A percentile compares a stretch with the other conserved stretches of the same genome.
phyloP scores from a whole-genome alignment of 2,329 filamentous ascomycete species.

The Cladorrhinum sp. region DNA sequence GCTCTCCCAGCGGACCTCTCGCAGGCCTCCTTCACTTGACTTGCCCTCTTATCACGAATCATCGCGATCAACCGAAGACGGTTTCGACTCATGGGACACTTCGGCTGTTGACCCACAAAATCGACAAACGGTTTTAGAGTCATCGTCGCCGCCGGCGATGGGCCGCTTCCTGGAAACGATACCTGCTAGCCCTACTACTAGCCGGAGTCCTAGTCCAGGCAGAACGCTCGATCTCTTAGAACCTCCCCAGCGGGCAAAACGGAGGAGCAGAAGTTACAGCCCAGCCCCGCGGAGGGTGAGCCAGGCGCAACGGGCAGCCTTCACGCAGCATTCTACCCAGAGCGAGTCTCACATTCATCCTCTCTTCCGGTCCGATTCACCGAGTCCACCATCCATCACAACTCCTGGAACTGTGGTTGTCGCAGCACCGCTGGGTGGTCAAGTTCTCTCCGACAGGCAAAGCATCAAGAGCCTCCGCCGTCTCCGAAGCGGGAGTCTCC shows the following conservation, averaged over 20 bases:
- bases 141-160: constrained; percentile 42
- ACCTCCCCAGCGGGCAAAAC: constrained; percentile 40
- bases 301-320: constrained; percentile 30
- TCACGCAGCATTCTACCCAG: constrained; percentile 37
- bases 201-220: constrained; percentile 63
- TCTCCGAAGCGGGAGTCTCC: constrained; percentile 55
- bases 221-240: constrained; percentile 54
- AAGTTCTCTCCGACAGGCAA: constrained; percentile 55
- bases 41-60: constrained; percentile 37
- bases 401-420: constrained; percentile 69
- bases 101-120: constrained; percentile 62
- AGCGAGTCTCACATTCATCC: constrained; percentile 73
- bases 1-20: constrained; percentile 41
- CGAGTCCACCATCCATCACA: constrained; percentile 60
- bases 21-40: constrained; percentile 48
- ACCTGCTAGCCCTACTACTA: constrained; percentile 61
- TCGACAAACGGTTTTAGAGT: constrained; percentile 54
- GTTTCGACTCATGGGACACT: constrained; percentile 74
- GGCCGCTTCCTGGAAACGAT: constrained; percentile 66
- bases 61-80: constrained; percentile 49
- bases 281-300: constrained; percentile 37
- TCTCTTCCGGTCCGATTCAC: constrained; percentile 71
- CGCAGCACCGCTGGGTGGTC: constrained; percentile 66
- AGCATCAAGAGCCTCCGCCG: constrained; percentile 49
- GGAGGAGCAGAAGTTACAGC: constrained; percentile 52